Evolutionary conservation across 2,329 filamentous ascomycete species (phyloP).

Genomic region (Cordyceps militaris): DNA sequence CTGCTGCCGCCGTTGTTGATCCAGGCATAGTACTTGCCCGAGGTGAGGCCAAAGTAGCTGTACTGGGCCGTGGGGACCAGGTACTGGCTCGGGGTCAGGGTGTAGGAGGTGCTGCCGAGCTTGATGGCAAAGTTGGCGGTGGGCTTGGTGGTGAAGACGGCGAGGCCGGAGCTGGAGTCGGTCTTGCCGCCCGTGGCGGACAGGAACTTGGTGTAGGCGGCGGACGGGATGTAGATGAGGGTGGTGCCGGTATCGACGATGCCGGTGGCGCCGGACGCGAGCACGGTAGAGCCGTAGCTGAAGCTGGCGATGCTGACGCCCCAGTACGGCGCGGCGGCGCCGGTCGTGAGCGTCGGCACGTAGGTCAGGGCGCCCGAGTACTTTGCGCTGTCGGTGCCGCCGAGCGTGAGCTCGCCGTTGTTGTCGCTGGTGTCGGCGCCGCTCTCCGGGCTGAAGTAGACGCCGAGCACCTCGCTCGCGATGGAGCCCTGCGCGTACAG

Average conservation of each 20-base stretch:
- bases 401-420: conserved; percentile 21
- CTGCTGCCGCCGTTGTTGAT: conserved; percentile 22
- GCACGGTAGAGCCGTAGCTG: conserved; percentile 18
- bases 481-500: conserved; percentile 23
- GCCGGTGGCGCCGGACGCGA: conserved; percentile 15
- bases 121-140: conserved; percentile 24
- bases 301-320: conserved; percentile 20
- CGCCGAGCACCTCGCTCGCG: conserved; percentile 22
- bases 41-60: conserved; percentile 17
- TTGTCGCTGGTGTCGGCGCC: conserved; percentile 20
- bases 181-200: conserved; percentile 21
- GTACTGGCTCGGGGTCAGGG: conserved; percentile 23
- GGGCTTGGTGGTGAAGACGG: conserved; percentile 20
- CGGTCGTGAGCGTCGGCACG: conserved; percentile 16
- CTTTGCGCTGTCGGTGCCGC: conserved; percentile 18
- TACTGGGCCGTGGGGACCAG: conserved; percentile 22
- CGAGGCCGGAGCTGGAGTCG: conserved; percentile 21
- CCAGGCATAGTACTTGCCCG: conserved; percentile 24
- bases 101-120: conserved; percentile 22
- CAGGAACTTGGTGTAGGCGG: conserved; percentile 23
- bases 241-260: conserved; percentile 24
- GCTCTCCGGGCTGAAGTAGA: conserved; percentile 22
- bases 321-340: conserved; percentile 17
- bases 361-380: conserved; percentile 18
- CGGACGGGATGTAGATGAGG: conserved; percentile 22